Evolutionary conservation across 345 rosid genomes (phyloP), one percentile per base, ranked within the genome.

Genomic region (Hirschfeldia incana): DNA sequence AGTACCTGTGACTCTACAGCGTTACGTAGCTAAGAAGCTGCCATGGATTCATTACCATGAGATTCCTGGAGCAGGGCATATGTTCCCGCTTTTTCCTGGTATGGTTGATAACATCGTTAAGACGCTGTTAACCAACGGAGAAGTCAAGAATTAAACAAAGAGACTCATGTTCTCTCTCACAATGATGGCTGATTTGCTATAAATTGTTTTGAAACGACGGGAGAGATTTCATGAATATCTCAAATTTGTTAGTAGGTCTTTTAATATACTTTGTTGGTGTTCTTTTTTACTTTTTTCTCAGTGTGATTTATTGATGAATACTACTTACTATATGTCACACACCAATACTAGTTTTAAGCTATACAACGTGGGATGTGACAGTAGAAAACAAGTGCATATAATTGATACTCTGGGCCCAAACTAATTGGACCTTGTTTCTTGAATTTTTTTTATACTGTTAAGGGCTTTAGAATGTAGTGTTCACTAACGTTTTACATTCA

Each of bases 21-120:
- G 89, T 53, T 86, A 85, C 82, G 79, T 88, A 8, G 85, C 82
- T 0, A 67, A 87, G 78, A 79, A 76, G 60, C 86, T 88, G 53
- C 87, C 91, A 28, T 90, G 92, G 92, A 76, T 90, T 55, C 86
- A 65, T 33, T 86, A 88, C 77, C 89, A 88, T 63, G 92, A 88
- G 83, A 51, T 88, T 6, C 76, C 82, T 5, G 91, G 88, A 74
- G 84, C 82, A 3, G 92, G 94, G 4, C 92, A 90, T 81, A 7
- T 87, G 70, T 84, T 90, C 67, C 85, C 91, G 0, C 42, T 27
- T 3, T 84, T 75, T 6, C 80, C 83, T 1, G 90, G 91, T 51
- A 80, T 85, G 82, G 55, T 70, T 53, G 55, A 87, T 69, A 69
- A 71, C 12, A 85, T 90, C 39, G 67, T 87, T 29, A 90, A 80